Evolutionary conservation across 768 basidiomycete genomes (phyloP).

Genomic region (Steccherinum ochraceum): DNA sequence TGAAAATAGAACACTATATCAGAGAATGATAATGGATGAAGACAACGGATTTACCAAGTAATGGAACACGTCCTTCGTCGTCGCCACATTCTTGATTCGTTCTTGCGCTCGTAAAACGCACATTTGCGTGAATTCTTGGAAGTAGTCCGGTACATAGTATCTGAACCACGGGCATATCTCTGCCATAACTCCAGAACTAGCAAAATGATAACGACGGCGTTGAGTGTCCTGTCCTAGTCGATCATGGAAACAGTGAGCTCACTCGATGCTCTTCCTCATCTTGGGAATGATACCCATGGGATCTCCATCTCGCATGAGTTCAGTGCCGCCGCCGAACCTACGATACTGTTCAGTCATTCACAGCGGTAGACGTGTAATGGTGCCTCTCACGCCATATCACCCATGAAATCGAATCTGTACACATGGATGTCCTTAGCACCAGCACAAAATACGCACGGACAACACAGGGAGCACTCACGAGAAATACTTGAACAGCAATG

Average conservation of each 20-base stretch:
- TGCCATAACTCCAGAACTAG: neutral
- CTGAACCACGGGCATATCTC: slow-evolving; percentile 5
- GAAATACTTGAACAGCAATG: slow-evolving; percentile 31
- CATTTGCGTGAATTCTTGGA: slow-evolving; percentile 2
- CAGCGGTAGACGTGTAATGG: neutral
- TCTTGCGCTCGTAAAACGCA: slow-evolving; percentile 11
- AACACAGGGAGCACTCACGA: slow-evolving; percentile 22
- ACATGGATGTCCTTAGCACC: slow-evolving; percentile 7
- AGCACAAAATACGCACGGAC: slow-evolving; percentile 1
- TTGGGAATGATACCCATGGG: too few species aligned
- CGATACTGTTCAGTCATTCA: neutral
- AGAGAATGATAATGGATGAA: neutral
- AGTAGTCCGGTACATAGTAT: neutral
- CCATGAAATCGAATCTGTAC: slow-evolving; percentile 25
- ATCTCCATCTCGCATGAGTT: slow-evolving; percentile 34
- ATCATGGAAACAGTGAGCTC: too few species aligned
- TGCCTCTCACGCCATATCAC: slow-evolving; percentile 23
- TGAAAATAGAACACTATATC: neutral
- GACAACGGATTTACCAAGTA: slow-evolving; percentile 33
- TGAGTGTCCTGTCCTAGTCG: too few species aligned
- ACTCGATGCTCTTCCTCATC: too few species aligned
- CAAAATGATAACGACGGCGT: neutral
- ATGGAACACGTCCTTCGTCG: slow-evolving; percentile 33
- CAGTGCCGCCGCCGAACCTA: slow-evolving; percentile 32
- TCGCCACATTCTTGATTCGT: slow-evolving; percentile 15